Percentiles rank a stretch among this genome's conserved stretches.
phyloP scores from a whole-genome alignment of 75 land plant genomes.

The Pinus albicaulis region DNA sequence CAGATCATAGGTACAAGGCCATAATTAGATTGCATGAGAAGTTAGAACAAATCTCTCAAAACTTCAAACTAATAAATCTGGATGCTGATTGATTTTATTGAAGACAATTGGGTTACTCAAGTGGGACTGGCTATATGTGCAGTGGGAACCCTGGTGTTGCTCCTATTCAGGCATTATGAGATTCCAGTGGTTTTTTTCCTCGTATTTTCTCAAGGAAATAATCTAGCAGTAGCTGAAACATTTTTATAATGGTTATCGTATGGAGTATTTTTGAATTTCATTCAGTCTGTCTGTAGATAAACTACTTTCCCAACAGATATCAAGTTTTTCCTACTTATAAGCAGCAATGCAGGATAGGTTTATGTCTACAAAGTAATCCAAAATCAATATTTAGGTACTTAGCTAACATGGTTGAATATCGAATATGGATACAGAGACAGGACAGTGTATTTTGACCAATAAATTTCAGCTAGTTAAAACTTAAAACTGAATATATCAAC shows the following conservation, averaged over 20 bases:
- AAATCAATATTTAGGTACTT: not conserved
- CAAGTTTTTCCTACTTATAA: not conserved
- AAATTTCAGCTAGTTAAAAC: not conserved
- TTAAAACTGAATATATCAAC: not conserved
- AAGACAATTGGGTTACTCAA: not conserved
- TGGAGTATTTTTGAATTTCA: not conserved
- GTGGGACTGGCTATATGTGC: not conserved
- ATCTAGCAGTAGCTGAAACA: not conserved
- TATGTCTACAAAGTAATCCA: not conserved
- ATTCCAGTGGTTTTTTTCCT: not conserved
- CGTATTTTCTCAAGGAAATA: not conserved
- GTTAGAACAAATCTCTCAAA: not conserved
- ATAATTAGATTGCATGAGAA: not conserved
- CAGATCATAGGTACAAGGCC: not conserved
- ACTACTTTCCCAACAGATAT: not conserved
- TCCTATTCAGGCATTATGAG: not conserved
- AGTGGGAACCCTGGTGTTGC: not conserved
- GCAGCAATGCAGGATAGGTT: not conserved
- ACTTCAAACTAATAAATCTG: not conserved
- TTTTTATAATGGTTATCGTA: not conserved
- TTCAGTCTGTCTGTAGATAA: not conserved
- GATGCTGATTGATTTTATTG: not conserved
- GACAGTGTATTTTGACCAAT: not conserved
- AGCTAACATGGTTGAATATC: not conserved
- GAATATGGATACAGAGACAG: not conserved